These are phyloP conservation scores for Phyllosticta citriasiana DNA, from an alignment of 2,329 filamentous ascomycete genomes.

Conservation along the genomic window DNA sequence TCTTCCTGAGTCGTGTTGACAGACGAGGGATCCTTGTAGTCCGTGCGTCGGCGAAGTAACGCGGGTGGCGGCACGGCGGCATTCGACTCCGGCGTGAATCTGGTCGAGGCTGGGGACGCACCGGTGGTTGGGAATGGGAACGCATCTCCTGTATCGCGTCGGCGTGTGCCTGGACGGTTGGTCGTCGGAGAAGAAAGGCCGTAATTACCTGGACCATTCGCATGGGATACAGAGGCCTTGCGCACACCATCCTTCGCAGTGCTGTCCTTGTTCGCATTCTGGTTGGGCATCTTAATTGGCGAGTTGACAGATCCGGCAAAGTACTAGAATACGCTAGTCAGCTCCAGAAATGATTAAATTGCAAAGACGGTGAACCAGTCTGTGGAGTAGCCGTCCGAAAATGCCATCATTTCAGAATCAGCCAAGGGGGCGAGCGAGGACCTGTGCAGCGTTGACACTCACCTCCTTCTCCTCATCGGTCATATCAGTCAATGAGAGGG, in stretches of 20 bases:
- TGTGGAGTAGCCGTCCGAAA: neutral
- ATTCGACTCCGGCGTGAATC: conserved; percentile 53
- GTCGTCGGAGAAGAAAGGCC: conserved; percentile 65
- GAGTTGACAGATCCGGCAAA: conserved; percentile 88
- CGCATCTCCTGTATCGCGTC: conserved; percentile 75
- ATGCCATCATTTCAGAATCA: neutral
- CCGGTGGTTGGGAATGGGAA: conserved; percentile 43
- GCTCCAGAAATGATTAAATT: conserved; percentile 2
- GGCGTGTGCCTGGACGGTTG: conserved; percentile 63
- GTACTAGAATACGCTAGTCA: conserved; percentile 41
- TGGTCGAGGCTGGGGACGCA: conserved; percentile 49
- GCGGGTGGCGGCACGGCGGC: conserved; percentile 51
- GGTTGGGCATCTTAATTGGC: conserved; percentile 73
- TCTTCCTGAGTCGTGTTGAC: conserved; percentile 36
- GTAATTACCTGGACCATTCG: conserved; percentile 51
- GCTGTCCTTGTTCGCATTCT: conserved; percentile 53
- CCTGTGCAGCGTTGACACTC: conserved; percentile 11
- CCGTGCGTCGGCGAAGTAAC: conserved; percentile 51
- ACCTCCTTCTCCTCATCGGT: conserved; percentile 57
- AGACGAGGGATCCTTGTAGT: conserved; percentile 43
- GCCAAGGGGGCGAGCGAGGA: neutral
- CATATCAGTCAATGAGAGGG: conserved; percentile 65
- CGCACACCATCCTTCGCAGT: conserved; percentile 49
- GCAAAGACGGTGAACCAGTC: neutral
- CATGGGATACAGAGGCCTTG: conserved; percentile 71